A percentile compares a stretch with the other conserved stretches of the same genome.
Evolutionary conservation across 2,329 filamentous ascomycete genomes (phyloP).

Genomic region (Pseudohalonectria lignicola): DNA sequence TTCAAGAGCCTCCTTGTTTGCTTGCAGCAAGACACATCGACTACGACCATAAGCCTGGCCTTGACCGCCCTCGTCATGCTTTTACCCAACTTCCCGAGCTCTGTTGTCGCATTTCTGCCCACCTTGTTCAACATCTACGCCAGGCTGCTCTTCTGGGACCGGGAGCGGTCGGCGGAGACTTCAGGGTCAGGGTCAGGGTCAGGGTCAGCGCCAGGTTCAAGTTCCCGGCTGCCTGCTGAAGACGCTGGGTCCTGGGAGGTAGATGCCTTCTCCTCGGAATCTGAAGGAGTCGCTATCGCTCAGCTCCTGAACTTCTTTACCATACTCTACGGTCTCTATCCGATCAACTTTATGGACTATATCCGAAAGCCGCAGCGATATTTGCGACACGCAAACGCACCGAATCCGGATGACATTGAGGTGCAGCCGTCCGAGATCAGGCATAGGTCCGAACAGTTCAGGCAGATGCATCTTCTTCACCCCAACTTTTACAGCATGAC

Average conservation of each 20-base stretch:
- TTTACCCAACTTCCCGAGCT: constrained; percentile 67
- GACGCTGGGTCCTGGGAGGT: constrained; percentile 49
- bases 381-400: constrained; percentile 60
- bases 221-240: too few relatives aligned
- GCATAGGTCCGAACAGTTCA: constrained; percentile 63
- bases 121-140: constrained; percentile 75
- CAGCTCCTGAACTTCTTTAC: constrained; percentile 69
- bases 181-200: constrained; percentile 27
- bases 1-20: constrained; percentile 63
- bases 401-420: constrained; percentile 62
- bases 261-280: constrained; percentile 47
- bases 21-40: constrained; percentile 67
- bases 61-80: constrained; percentile 72
- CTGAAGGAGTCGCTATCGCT: constrained; percentile 50
- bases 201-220: too few relatives aligned
- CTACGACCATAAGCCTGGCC: constrained; percentile 63
- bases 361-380: constrained; percentile 74
- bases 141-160: constrained; percentile 69
- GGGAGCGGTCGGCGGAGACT: constrained; percentile 30
- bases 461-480: constrained; percentile 63
- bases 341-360: constrained; percentile 79
- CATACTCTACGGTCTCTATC: constrained; percentile 72
- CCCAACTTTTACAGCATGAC: constrained; percentile 78
- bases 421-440: constrained; percentile 69
- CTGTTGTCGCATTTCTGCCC: constrained; percentile 56